Conservation (phyloP, 345 rosid species). For the Noccaea caerulescens region DNA sequence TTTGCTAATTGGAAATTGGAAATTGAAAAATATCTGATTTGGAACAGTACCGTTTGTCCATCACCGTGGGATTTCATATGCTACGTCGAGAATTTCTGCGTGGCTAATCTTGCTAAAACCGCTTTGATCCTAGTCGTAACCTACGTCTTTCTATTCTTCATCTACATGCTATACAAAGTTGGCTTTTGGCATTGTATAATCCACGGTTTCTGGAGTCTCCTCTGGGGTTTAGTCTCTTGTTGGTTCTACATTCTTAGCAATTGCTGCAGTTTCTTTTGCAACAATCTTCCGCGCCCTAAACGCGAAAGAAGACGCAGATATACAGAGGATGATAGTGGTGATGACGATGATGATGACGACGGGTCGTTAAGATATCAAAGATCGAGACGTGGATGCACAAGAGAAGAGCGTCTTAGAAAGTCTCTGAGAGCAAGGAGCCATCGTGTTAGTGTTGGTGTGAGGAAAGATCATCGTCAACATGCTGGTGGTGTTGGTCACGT, state of each 20-base stretch:
- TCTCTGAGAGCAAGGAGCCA: conserved; percentile 53
- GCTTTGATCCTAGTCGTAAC: conserved; percentile 42
- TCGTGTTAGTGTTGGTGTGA: conserved; percentile 45
- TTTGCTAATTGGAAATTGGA: neutral
- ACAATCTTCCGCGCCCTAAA: conserved; percentile 40
- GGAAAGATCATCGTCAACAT: conserved; percentile 41
- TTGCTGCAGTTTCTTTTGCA: conserved; percentile 50
- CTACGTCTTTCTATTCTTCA: conserved; percentile 53
- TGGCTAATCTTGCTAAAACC: conserved; percentile 56
- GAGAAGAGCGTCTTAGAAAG: conserved; percentile 49
- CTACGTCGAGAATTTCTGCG: conserved; percentile 58
- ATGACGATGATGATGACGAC: conserved; percentile 22
- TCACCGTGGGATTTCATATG: conserved; percentile 63
- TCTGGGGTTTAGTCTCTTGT: conserved; percentile 47
- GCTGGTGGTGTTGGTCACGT: conserved; percentile 27
- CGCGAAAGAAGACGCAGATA: conserved; percentile 34
- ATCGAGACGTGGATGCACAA: conserved; percentile 32
- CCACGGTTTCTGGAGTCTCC: conserved; percentile 50
- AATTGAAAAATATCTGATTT: neutral
- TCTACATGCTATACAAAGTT: conserved; percentile 54
- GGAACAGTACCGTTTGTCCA: conserved; percentile 50
- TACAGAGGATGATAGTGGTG: conserved; percentile 5
- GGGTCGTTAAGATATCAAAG: conserved; percentile 15
- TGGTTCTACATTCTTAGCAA: conserved; percentile 49
- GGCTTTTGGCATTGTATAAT: conserved; percentile 53